Conservation (phyloP, 768 basidiomycete genomes). For the Tremella mesenterica region DNA sequence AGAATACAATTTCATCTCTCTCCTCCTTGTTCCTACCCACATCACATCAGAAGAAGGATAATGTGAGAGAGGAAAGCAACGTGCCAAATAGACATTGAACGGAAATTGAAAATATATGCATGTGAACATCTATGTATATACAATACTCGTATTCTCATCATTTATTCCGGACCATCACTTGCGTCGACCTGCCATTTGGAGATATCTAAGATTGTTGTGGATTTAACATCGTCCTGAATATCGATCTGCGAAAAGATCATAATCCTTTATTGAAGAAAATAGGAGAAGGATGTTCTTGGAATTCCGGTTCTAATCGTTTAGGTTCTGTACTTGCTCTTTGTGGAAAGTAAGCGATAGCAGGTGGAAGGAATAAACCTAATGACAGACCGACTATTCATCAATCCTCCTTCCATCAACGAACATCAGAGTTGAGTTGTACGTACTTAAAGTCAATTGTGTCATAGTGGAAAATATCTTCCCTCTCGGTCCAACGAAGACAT, state of each 20-base stretch:
- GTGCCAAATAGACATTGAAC: too few species aligned
- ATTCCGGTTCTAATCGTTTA: conserved; percentile 42
- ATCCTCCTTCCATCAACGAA: conserved; percentile 1
- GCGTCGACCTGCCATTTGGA: too few species aligned
- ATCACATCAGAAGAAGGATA: too few species aligned
- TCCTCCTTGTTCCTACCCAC: too few species aligned
- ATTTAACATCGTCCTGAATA: too few species aligned
- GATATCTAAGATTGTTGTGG: too few species aligned
- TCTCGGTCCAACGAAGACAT: conserved; percentile 42
- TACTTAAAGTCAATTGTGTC: conserved; percentile 42
- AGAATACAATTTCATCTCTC: too few species aligned
- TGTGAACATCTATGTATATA: too few species aligned
- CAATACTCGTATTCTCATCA: too few species aligned
- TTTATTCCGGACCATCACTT: too few species aligned
- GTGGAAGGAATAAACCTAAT: conserved; percentile 46
- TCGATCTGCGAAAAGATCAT: conserved; percentile 12
- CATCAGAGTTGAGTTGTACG: conserved; percentile 5
- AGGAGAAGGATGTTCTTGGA: conserved; percentile 22
- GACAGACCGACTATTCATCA: conserved; percentile 41
- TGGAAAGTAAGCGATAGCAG: conserved; percentile 47
- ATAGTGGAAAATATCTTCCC: conserved; percentile 30
- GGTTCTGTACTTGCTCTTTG: conserved; percentile 43
- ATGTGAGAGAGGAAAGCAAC: too few species aligned
- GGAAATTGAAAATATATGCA: too few species aligned
- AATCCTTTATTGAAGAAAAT: conserved; percentile 48